Conservation (phyloP, 2,329 filamentous ascomycete genomes). For the Botrytis sinoallii region DNA sequence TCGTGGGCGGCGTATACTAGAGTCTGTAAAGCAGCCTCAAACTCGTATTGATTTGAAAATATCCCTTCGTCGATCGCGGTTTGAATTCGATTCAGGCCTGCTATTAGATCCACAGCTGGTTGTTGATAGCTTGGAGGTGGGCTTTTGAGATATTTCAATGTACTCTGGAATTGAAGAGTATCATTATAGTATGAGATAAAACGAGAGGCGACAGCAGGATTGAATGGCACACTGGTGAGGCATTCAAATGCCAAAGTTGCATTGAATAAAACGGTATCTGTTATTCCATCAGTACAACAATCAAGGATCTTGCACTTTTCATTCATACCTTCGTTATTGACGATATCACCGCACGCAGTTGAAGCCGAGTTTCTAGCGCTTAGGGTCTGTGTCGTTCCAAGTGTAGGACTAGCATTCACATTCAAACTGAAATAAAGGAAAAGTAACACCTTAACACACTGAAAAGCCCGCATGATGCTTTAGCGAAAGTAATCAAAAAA, state of each 20-base stretch:
- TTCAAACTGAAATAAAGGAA: not conserved
- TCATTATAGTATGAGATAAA: slow-evolving; percentile 46
- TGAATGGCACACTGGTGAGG: slow-evolving; percentile 46
- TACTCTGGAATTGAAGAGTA: slow-evolving; percentile 39
- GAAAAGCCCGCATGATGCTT: slow-evolving; percentile 4
- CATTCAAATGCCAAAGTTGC: slow-evolving; percentile 41
- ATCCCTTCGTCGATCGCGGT: slow-evolving; percentile 40
- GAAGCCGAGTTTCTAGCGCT: slow-evolving; percentile 18
- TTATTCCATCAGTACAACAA: not conserved
- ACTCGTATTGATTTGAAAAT: slow-evolving; percentile 53
- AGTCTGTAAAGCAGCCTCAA: slow-evolving; percentile 53
- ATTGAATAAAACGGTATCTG: slow-evolving; percentile 21
- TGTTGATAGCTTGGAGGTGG: slow-evolving; percentile 51
- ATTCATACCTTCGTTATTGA: slow-evolving; percentile 19
- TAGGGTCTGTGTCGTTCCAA: not conserved
- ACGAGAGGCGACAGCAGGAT: slow-evolving; percentile 42
- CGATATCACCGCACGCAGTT: slow-evolving; percentile 27
- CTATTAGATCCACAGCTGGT: slow-evolving; percentile 47
- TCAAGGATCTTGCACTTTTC: not conserved
- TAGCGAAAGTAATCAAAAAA: not conserved
- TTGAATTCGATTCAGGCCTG: slow-evolving; percentile 44
- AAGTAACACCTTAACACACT: not conserved
- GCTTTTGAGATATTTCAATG: slow-evolving; percentile 42
- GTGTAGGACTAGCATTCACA: not conserved
- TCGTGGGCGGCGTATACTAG: slow-evolving; percentile 54